Base-by-base conservation (phyloP, 2,329 filamentous ascomycete species). In the Ophiostoma tasmaniense region DNA sequence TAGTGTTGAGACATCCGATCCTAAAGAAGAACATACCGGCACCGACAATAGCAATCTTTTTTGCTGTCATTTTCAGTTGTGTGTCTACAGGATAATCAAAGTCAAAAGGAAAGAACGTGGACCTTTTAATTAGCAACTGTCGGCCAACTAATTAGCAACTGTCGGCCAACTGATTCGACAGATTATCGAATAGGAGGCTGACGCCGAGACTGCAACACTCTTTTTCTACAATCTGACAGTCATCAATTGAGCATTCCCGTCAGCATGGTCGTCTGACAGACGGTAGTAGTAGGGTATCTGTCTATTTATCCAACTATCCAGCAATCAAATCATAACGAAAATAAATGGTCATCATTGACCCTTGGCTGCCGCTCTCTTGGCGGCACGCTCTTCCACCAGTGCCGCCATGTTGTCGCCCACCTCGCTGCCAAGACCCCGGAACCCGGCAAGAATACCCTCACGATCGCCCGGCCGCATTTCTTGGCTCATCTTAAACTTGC, bases 401-500 rank as follows among this genome's bases (percentile, higher is more conserved):
- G 73, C 73, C 0, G 78, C 76, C 70, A 81, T 76, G 2, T 72
- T 72, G 25, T 70, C 67, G 0, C 73, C 78, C 20, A 73, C 69
- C 5, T 80, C 77, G 0, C 77, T 75, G 0, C 71, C 74, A 30
- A 81, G 52, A 0, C 64, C 71, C 45, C 78, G 76, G 71, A 90
- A 89, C 0, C 88, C 87, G 3, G 82, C 74, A 8, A 87, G 77
- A 0, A 89, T 83, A 0, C 88, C 87, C 28, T 83, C 76, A 0
- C 81, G 75, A 73, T 89, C 87, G 0, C 80, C 85, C 1, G 75
- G 73, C 0, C 75, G 69, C 79, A 82, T 79, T 73, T 89, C 87
- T 77, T 89, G 87, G 72, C 84, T 88, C 87, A 89, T 88, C 79
- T 90, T 89, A 72, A 84, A 87, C 78, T 88, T 89, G 14, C 87